Base-by-base conservation (phyloP, 2,329 filamentous ascomycete genomes). In the Calonectria henricotiae region DNA sequence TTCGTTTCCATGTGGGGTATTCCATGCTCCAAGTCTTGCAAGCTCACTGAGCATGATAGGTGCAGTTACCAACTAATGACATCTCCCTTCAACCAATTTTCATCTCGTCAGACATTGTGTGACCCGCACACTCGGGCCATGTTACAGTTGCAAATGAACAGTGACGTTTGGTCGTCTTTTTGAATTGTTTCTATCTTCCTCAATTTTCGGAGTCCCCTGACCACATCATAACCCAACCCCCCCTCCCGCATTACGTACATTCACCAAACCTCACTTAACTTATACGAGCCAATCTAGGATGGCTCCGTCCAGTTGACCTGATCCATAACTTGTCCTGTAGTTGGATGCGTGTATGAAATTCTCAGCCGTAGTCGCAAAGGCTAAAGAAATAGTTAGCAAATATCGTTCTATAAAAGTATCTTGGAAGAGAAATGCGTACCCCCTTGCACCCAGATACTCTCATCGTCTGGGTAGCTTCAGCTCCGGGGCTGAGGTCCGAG, bases 271-370 rank as follows among this genome's bases (percentile, higher is more conserved):
- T 41, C 23, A 39, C 30, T 61, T 37, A 60, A 66, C 55, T 43
- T 51, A 43, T 41, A 58, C 55, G n/a, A 32, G 27, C 20, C n/a
- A 25, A 30, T 51, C 71, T 73, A 85, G 62, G 84, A 86, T 66
- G 94, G 92, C 83, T 99, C 96, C 35, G 93, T 92, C 96, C 96
- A 99, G 85, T 98, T 97, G 69, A 98, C 95, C 84, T 98, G 95
- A 79, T 99, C 96, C 80, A 93, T 92, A 20, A 97, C 88, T 72
- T 92, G 89, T 63, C 91, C 91, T 27, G 87, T 89, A 68, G 89
- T 89, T 68, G 92, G 90, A 81, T 93, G 93, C 39, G 89, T 86
- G 81, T 95, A 98, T 68, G 90, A 91, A 78, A 99, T 90, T 83
- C 95, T 95, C 79, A 99, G 86, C 79, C 96, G 91, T 77, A 99